phyloP scores from a whole-genome alignment of 1,139 yeast genomes.

The Debaryomyces sp. region DNA sequence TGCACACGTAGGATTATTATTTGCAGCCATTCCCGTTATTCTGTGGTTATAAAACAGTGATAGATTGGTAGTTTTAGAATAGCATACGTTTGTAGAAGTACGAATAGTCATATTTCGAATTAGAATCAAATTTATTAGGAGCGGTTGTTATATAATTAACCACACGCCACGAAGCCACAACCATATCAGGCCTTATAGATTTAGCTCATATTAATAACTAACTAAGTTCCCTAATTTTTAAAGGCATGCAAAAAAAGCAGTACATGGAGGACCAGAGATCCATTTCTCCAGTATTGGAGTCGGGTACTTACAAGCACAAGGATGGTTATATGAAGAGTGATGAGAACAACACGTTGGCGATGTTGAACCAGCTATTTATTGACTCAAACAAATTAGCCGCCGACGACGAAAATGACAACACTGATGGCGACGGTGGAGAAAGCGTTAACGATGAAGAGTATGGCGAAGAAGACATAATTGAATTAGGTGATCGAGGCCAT shows the following conservation, averaged over 20 bases:
- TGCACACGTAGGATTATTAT: not conserved
- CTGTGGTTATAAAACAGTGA: slow-evolving; percentile 2
- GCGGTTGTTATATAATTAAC: not conserved
- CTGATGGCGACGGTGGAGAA: not conserved
- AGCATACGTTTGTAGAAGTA: not conserved
- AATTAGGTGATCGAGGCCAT: not conserved
- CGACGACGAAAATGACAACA: not conserved
- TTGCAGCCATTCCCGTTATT: not conserved
- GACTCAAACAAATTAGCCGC: slow-evolving; percentile 9
- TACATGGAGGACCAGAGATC: slow-evolving; percentile 10
- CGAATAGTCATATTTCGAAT: not conserved
- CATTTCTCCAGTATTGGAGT: slow-evolving; percentile 11
- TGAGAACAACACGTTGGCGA: slow-evolving; percentile 29
- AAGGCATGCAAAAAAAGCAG: slow-evolving; percentile 8
- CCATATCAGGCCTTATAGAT: not conserved
- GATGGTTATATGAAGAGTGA: slow-evolving; percentile 34
- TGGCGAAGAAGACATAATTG: not conserved
- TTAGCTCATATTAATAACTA: not conserved
- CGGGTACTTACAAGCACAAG: not conserved
- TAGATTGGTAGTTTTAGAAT: not conserved
- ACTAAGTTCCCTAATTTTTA: not conserved
- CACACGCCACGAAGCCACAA: not conserved
- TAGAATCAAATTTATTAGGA: not conserved
- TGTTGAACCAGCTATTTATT: slow-evolving; percentile 25
- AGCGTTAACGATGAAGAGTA: not conserved